Evolutionary conservation across 768 basidiomycete species (phyloP).

Genomic region (Jaapia argillacea): DNA sequence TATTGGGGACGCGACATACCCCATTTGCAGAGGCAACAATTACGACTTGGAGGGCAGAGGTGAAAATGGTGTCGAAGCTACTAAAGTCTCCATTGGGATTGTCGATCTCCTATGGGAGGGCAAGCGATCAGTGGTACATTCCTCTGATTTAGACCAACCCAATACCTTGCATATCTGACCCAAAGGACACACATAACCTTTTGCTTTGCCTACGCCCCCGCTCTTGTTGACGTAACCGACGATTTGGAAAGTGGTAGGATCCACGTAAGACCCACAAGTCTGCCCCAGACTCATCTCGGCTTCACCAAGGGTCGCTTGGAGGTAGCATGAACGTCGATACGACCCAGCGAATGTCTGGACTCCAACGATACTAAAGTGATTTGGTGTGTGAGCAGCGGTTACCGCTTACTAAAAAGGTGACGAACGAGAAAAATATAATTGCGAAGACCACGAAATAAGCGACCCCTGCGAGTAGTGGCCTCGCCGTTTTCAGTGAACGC

Average conservation of each 20-base stretch:
- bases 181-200: slow-evolving; percentile 86
- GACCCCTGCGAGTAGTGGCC: slow-evolving; percentile 82
- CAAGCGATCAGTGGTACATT: not conserved
- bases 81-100: slow-evolving; percentile 61
- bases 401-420: slow-evolving; percentile 7
- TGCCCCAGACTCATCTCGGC: slow-evolving; percentile 35
- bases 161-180: slow-evolving; percentile 75
- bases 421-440: slow-evolving; percentile 79
- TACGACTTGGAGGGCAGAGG: slow-evolving; percentile 71
- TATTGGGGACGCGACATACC: slow-evolving; percentile 29
- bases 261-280: slow-evolving; percentile 75
- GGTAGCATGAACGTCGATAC: slow-evolving; percentile 51
- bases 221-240: slow-evolving; percentile 31
- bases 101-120: slow-evolving; percentile 34
- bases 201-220: slow-evolving; percentile 31
- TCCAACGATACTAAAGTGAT: slow-evolving; percentile 66
- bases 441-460: slow-evolving; percentile 90
- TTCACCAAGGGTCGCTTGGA: slow-evolving; percentile 47
- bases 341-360: slow-evolving; percentile 90
- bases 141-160: not conserved
- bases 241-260: slow-evolving; percentile 39
- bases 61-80: slow-evolving; percentile 87
- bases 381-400: not conserved
- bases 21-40: slow-evolving; percentile 75
- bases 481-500: slow-evolving; percentile 83